phyloP scores from a whole-genome alignment of 129 eudicot genomes.

The Tagetes erecta region DNA sequence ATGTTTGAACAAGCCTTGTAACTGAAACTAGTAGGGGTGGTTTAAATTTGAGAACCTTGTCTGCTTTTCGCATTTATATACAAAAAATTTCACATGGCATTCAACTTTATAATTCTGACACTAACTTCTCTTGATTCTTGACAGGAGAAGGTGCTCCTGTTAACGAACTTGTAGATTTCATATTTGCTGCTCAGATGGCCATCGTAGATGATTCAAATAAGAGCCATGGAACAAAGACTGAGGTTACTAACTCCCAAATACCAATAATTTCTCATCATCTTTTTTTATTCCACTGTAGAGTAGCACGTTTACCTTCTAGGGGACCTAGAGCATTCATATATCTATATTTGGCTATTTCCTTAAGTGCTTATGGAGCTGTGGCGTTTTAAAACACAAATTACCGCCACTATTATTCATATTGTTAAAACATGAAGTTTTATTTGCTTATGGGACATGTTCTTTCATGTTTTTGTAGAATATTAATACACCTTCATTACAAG shows the following conservation, averaged over 20 bases:
- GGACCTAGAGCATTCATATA: not conserved
- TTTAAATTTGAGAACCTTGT: constrained; percentile 7
- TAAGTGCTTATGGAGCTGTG: no score
- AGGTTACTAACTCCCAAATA: constrained; percentile 42
- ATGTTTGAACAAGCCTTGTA: constrained; percentile 6
- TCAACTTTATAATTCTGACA: not conserved
- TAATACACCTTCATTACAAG: constrained; percentile 12
- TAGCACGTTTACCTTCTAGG: not conserved
- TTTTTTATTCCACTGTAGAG: constrained; percentile 8
- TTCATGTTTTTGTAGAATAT: constrained; percentile 21
- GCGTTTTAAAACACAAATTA: no score
- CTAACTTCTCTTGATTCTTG: not conserved
- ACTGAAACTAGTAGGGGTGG: constrained; percentile 6
- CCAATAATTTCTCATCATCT: constrained; percentile 15
- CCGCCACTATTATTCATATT: no score
- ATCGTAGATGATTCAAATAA: constrained; percentile 1
- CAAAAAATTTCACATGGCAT: not conserved
- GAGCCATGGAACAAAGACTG: constrained; percentile 21
- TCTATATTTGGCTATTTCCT: not conserved
- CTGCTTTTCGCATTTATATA: constrained; percentile 9
- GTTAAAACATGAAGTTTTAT: not conserved
- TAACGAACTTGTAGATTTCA: constrained; percentile 9
- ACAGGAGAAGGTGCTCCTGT: constrained; percentile 10
- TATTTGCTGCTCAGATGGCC: constrained; percentile 17
- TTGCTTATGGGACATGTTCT: constrained; percentile 16